Evolutionary conservation across 2,329 filamentous ascomycete genomes (phyloP).

Genomic region (Metarhizium album): DNA sequence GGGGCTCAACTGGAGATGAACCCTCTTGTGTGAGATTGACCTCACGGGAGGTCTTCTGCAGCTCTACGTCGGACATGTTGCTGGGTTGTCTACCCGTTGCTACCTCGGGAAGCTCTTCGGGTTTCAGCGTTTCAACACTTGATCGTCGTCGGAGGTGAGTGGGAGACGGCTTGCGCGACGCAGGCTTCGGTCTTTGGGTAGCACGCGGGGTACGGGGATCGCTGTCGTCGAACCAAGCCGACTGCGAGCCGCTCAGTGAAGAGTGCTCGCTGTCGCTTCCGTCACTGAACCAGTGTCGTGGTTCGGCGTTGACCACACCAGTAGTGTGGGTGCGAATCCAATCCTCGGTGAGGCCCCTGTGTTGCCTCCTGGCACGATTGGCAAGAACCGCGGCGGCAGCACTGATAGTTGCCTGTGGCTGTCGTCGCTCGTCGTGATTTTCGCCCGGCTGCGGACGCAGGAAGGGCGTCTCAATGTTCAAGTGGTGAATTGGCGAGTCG

Average conservation of each 20-base stretch:
- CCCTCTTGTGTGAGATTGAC: conserved; percentile 8
- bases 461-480: conserved; percentile 52
- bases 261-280: conserved; percentile 59
- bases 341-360: conserved; percentile 62
- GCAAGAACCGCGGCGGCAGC: conserved; percentile 53
- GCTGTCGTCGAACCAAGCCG: conserved; percentile 40
- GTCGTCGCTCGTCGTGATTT: conserved; percentile 19
- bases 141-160: conserved; percentile 36
- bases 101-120: conserved; percentile 12
- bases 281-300: conserved; percentile 76
- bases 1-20: conserved; percentile 5
- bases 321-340: conserved; percentile 81
- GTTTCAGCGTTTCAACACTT: conserved; percentile 46
- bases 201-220: conserved; percentile 38
- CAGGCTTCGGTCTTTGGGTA: conserved; percentile 11
- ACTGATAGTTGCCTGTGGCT: conserved; percentile 26
- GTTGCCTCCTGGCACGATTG: conserved; percentile 49
- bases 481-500: conserved; percentile 48
- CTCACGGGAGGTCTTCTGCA: conserved; percentile 3
- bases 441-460: conserved; percentile 43
- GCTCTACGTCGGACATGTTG: conserved; percentile 22
- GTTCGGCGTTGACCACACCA: conserved; percentile 57
- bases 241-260: conserved; percentile 58
- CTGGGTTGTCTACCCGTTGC: conserved; percentile 7
- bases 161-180: conserved; percentile 14